Conservation (phyloP, 2,329 filamentous ascomycete genomes). For the Rutstroemia sp. region DNA sequence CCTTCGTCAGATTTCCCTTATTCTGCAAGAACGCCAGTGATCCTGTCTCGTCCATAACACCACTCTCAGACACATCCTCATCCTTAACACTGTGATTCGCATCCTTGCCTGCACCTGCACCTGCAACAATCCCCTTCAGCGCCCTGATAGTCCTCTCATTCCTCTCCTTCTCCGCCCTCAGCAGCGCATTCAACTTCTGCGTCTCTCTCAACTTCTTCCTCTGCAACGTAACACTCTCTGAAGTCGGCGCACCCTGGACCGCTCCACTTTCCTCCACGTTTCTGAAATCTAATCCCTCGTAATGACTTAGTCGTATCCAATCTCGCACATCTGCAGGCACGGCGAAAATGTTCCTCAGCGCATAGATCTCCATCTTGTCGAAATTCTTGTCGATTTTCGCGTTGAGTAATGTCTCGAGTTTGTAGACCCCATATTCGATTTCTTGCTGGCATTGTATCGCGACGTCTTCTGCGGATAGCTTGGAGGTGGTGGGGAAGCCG, state of each 20-base stretch:
- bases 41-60: not conserved
- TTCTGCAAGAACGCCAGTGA: conserved; percentile 51
- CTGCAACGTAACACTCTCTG: conserved; percentile 63
- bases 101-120: not conserved
- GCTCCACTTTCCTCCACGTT: conserved; percentile 32
- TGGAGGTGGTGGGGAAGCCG: conserved; percentile 59
- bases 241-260: conserved; percentile 35
- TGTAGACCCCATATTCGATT: conserved; percentile 81
- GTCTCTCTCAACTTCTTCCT: conserved; percentile 70
- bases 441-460: conserved; percentile 54
- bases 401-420: conserved; percentile 75
- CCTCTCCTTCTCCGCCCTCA: conserved; percentile 61
- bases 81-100: conserved; percentile 16
- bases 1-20: conserved; percentile 42
- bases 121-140: conserved; percentile 50
- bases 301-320: conserved; percentile 80
- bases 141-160: conserved; percentile 65
- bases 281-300: conserved; percentile 44
- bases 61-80: not conserved
- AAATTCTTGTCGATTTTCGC: conserved; percentile 78
- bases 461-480: conserved; percentile 32
- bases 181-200: conserved; percentile 62
- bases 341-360: conserved; percentile 75
- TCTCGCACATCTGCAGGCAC: conserved; percentile 63
- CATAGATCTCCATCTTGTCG: conserved; percentile 83